Evolutionary conservation across 805 yeast species (phyloP).

Genomic region (Kazachstania martiniae): DNA sequence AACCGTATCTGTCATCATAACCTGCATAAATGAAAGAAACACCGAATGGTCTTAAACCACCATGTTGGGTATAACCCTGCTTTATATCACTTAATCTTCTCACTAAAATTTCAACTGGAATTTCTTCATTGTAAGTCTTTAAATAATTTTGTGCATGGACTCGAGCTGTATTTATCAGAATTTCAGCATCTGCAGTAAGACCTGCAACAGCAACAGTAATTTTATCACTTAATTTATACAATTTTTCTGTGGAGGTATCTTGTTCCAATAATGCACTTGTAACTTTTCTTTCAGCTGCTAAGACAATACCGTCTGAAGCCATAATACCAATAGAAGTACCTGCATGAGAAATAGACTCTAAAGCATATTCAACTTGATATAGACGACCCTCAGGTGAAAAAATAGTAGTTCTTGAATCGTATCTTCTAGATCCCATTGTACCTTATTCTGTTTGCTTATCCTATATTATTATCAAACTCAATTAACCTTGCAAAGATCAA

Average conservation of each 20-base stretch:
- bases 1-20: slow-evolving; percentile 78
- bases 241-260: slow-evolving; percentile 86
- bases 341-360: slow-evolving; percentile 94
- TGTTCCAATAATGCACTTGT: slow-evolving; percentile 88
- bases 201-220: slow-evolving; percentile 96
- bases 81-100: slow-evolving; percentile 84
- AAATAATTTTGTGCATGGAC: slow-evolving; percentile 74
- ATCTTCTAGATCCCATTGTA: slow-evolving; percentile 80
- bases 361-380: slow-evolving; percentile 94
- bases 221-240: slow-evolving; percentile 74
- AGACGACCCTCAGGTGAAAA: slow-evolving; percentile 98
- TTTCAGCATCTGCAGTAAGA: slow-evolving; percentile 92
- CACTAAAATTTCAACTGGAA: slow-evolving; percentile 87
- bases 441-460: slow-evolving; percentile 1
- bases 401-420: slow-evolving; percentile 97
- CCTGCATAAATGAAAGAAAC: slow-evolving; percentile 96
- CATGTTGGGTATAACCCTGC: slow-evolving; percentile 97
- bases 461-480: neutral
- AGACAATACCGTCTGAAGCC: slow-evolving; percentile 77
- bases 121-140: slow-evolving; percentile 79
- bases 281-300: slow-evolving; percentile 94
- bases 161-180: slow-evolving; percentile 80
- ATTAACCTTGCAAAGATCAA: too few relatives aligned
- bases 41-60: slow-evolving; percentile 97
- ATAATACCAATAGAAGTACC: slow-evolving; percentile 95